These are phyloP conservation scores for Sonneratia caseolaris DNA, from an alignment of 345 rosid genomes.

Conservation along the genomic window DNA sequence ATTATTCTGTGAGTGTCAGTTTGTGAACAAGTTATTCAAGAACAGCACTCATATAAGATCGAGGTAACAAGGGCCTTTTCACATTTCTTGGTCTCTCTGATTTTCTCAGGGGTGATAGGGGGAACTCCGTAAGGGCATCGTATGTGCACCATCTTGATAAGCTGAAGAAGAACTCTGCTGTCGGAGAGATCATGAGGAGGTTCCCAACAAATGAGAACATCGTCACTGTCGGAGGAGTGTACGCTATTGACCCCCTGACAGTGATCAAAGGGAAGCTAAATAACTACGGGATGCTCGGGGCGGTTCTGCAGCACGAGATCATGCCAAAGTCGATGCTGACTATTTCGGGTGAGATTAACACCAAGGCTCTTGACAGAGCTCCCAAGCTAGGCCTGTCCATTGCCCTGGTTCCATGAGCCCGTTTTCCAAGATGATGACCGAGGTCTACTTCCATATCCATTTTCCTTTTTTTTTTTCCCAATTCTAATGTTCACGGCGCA, in stretches of 20 bases:
- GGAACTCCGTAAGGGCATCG: constrained; percentile 67
- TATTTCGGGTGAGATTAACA: constrained; percentile 75
- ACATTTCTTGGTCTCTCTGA: neutral
- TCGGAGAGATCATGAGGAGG: constrained; percentile 66
- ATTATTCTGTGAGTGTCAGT: constrained; percentile 52
- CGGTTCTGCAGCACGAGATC: constrained; percentile 79
- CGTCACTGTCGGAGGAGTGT: constrained; percentile 67
- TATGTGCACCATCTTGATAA: constrained; percentile 65
- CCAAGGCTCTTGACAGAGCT: constrained; percentile 65
- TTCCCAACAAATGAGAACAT: constrained; percentile 87
- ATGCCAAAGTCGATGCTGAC: constrained; percentile 64
- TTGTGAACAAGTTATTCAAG: neutral
- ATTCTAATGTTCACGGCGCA: constrained; percentile 14
- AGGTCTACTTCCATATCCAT: too few relatives aligned
- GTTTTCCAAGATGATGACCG: neutral
- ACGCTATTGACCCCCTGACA: constrained; percentile 65
- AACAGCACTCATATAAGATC: neutral
- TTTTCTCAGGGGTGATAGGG: constrained; percentile 70
- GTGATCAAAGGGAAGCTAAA: constrained; percentile 75
- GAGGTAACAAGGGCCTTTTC: neutral
- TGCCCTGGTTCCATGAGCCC: constrained; percentile 60
- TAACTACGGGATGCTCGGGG: constrained; percentile 73
- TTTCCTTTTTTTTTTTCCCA: neutral
- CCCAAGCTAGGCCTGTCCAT: constrained; percentile 78
- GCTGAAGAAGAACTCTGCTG: constrained; percentile 53